Conservation (phyloP, 192 early-diverging fungal species). For the Allomyces arbusculus region DNA sequence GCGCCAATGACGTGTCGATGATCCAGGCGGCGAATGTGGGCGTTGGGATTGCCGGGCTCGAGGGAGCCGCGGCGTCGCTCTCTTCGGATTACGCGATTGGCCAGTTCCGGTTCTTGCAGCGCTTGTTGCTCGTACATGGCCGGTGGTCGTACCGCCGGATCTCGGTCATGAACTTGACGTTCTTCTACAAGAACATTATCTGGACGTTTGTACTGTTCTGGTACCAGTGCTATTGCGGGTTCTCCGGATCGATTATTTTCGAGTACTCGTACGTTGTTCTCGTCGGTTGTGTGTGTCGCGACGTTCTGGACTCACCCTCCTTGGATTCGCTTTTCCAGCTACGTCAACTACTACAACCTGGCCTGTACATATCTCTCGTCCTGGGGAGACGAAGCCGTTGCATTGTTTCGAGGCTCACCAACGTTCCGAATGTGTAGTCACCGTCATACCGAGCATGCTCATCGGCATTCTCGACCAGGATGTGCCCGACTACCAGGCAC, state of each 20-base stretch:
- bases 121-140: conserved; percentile 77
- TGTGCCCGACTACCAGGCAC: conserved; percentile 36
- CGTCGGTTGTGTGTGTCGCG: neutral
- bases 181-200: conserved; percentile 90
- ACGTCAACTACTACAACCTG: conserved; percentile 40
- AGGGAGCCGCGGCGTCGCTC: conserved; percentile 57
- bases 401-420: too few relatives aligned
- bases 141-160: conserved; percentile 77
- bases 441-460: conserved; percentile 29
- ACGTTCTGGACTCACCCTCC: too few relatives aligned
- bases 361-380: conserved; percentile 10
- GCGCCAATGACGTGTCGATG: conserved; percentile 87
- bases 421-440: conserved; percentile 13
- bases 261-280: conserved; percentile 78
- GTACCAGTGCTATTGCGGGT: conserved; percentile 77
- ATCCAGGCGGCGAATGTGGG: conserved; percentile 89
- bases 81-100: conserved; percentile 94
- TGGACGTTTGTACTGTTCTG: conserved; percentile 75
- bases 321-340: too few relatives aligned
- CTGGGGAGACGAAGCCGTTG: too few relatives aligned
- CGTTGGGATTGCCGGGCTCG: conserved; percentile 53
- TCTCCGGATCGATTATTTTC: conserved; percentile 55
- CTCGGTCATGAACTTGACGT: conserved; percentile 69
- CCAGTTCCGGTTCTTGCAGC: conserved; percentile 68
- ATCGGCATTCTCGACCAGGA: conserved; percentile 71